phyloP scores from a whole-genome alignment of 2,329 filamentous ascomycete genomes.

The Fusarium decemcellulare region DNA sequence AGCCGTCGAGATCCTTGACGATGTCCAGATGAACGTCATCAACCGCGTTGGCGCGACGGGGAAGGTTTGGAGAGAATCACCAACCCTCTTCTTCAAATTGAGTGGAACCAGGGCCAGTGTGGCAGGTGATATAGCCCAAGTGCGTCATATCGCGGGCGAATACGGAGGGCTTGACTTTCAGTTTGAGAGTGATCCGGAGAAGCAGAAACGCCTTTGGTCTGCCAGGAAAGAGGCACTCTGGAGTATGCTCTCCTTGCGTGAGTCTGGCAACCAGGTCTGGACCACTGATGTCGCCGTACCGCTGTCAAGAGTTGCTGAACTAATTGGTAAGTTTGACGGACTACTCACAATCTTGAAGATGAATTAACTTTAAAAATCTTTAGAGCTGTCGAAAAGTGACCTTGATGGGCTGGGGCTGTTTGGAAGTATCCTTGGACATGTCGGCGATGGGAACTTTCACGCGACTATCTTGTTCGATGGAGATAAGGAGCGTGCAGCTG shows the following conservation, averaged over 20 bases:
- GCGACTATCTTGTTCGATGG: not conserved
- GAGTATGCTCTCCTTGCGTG: not conserved
- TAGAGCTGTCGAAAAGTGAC: not conserved
- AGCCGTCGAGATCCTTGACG: not conserved
- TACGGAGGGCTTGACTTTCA: not conserved
- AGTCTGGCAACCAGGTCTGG: not conserved
- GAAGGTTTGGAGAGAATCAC: not conserved
- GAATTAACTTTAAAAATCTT: too few relatives aligned
- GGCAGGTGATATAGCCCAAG: not conserved
- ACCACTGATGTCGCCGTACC: slow-evolving; percentile 1
- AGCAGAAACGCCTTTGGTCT: not conserved
- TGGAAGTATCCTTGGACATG: not conserved
- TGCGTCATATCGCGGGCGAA: not conserved
- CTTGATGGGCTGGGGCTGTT: not conserved
- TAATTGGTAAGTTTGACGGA: not conserved
- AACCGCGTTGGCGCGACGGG: not conserved
- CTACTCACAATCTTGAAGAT: too few relatives aligned
- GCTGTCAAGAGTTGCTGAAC: not conserved
- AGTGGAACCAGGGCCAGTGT: not conserved
- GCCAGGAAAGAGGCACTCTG: not conserved
- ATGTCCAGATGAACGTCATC: not conserved
- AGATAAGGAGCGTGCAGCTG: slow-evolving; percentile 49
- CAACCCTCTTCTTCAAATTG: not conserved
- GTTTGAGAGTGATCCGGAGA: not conserved
- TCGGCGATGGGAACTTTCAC: slow-evolving; percentile 72